phyloP scores from a whole-genome alignment of 768 basidiomycete species.

The Kwoniella europaea region DNA sequence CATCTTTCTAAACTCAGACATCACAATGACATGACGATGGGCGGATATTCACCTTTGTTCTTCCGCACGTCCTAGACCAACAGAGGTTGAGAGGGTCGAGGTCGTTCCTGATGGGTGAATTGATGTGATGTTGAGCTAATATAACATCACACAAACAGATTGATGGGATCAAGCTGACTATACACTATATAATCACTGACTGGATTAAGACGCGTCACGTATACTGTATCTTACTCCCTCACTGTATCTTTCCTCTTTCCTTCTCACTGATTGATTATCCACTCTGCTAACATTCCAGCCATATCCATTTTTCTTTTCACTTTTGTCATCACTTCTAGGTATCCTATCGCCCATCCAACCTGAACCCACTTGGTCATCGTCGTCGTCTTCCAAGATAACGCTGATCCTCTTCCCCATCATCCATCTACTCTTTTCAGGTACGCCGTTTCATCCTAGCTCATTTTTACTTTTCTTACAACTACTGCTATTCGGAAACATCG shows the following conservation, averaged over 20 bases:
- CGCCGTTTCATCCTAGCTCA: constrained; percentile 4
- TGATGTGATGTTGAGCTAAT: not conserved
- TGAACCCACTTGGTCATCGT: no score
- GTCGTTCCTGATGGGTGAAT: not conserved
- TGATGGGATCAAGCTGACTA: not conserved
- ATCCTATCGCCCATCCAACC: not conserved
- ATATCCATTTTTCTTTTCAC: not conserved
- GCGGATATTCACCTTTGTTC: not conserved
- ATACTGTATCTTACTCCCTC: not conserved
- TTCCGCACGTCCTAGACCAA: not conserved
- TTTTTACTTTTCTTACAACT: not conserved
- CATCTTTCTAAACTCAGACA: not conserved
- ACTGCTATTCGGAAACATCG: not conserved
- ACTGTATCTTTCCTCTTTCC: not conserved
- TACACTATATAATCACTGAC: not conserved
- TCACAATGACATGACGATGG: not conserved
- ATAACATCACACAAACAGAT: not conserved
- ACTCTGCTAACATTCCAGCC: no score
- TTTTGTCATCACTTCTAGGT: not conserved
- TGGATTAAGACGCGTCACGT: not conserved
- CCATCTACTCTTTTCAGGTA: constrained; percentile 8
- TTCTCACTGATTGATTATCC: not conserved
- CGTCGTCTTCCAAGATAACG: not conserved
- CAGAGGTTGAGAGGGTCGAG: not conserved
- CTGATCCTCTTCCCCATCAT: not conserved